Conservation (phyloP, 306 rosid genomes). For the cucumber (Cucumis sativus) region Cucumber_9930_V3 NC_026655.2:27311001-27311500, state of each 20-base stretch:
- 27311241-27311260: neutral
- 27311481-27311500: neutral
- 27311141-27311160: conserved; percentile 69
- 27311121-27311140: conserved; percentile 40
- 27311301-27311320: neutral
- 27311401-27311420: neutral
- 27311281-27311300: neutral
- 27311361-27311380: neutral
- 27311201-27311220: neutral
- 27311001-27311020: conserved; percentile 41
- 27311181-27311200: neutral
- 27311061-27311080: conserved; percentile 46
- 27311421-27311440: neutral
- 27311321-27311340: neutral
- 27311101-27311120: conserved; percentile 44
- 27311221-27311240: neutral
- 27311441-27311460: neutral
- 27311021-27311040: conserved; percentile 50
- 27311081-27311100: conserved; percentile 57
- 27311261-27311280: neutral
- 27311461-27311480: neutral
- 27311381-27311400: neutral
- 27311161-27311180: conserved; percentile 55
- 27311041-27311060: conserved; percentile 61
- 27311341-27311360: neutral